A percentile compares a stretch with the other conserved stretches of the same genome.
Conservation (phyloP, 768 basidiomycete species). For the button mushroom (Agaricus bisporus) region DNA sequence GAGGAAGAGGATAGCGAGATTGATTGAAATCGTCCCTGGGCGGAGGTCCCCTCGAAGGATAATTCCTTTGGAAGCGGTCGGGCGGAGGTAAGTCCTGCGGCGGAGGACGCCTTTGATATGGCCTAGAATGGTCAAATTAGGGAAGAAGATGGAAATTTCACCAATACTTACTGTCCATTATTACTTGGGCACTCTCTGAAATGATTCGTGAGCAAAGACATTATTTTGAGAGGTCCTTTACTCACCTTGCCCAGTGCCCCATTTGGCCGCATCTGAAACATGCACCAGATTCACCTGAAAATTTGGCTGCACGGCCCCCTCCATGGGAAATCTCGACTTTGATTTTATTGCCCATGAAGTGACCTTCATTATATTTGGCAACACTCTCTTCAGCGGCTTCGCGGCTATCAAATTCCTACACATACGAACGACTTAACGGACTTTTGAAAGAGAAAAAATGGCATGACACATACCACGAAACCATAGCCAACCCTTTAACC, state of each 20-base stretch:
- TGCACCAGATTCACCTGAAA: constrained; percentile 78
- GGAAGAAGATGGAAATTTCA: background rate
- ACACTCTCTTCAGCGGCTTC: constrained; percentile 86
- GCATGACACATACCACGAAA: constrained; percentile 86
- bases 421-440: background rate
- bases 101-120: constrained; percentile 32
- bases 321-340: constrained; percentile 83
- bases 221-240: background rate
- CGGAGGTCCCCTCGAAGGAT: constrained; percentile 30
- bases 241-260: constrained; percentile 88
- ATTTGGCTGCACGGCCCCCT: constrained; percentile 75
- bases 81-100: constrained; percentile 46
- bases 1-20: constrained; percentile 27
- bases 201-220: constrained; percentile 7
- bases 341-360: constrained; percentile 91
- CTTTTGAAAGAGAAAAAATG: background rate
- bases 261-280: constrained; percentile 84
- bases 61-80: constrained; percentile 59
- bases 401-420: constrained; percentile 75
- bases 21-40: constrained; percentile 53
- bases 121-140: constrained; percentile 15
- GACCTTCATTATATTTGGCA: constrained; percentile 82
- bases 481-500: constrained; percentile 72
- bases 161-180: constrained; percentile 41
- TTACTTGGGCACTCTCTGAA: constrained; percentile 69